Base-by-base conservation (phyloP, 306 rosid species). In the Spatholobus suberectus region DNA sequence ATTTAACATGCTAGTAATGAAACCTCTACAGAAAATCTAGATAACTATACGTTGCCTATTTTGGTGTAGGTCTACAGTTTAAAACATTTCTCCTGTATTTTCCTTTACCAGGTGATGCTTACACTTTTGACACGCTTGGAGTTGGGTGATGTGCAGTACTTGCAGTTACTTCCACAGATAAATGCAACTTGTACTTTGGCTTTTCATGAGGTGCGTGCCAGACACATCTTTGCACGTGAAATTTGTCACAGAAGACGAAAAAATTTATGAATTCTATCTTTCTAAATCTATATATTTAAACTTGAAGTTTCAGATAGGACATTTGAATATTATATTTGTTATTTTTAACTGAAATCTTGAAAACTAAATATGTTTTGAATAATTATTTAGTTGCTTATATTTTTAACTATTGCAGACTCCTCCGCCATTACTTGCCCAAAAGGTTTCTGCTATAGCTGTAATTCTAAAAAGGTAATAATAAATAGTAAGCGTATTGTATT, bases 91-190 rank as follows among this genome's bases (percentile, higher is more conserved):
- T 65, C 77, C 79, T 52, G 72, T 69, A 23, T 52, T 70, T 80
- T 85, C 51, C 73, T 83, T 70, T 80, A 44, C 81, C 90, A 95
- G 99, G 99, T 93, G 84, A 90, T 95, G 89, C 91, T 92, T 84
- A 95, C 99, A 23, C 80, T 95, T 87, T 78, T 95, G 81, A 95
- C 99, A 21, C 93, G 90, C 91, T 92, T 95, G 93, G 99, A 95
- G 83, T 84, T 93, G 92, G 96, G 97, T 54, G 88, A 90, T 83
- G 90, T 88, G 81, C 96, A 87, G 78, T 92, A 89, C 89, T 75
- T 95, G 88, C 90, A 85, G 66, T 77, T 95, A 81, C 94, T 89
- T 82, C 93, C 99, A 68, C 96, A 90, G 77, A 84, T 84, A 78
- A 87, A 92, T 89, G 87, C 79, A 61, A 93, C 99, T 29, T 95